Base-by-base conservation (phyloP, 2,329 filamentous ascomycete species). In the Onygenales sp. region DNA sequence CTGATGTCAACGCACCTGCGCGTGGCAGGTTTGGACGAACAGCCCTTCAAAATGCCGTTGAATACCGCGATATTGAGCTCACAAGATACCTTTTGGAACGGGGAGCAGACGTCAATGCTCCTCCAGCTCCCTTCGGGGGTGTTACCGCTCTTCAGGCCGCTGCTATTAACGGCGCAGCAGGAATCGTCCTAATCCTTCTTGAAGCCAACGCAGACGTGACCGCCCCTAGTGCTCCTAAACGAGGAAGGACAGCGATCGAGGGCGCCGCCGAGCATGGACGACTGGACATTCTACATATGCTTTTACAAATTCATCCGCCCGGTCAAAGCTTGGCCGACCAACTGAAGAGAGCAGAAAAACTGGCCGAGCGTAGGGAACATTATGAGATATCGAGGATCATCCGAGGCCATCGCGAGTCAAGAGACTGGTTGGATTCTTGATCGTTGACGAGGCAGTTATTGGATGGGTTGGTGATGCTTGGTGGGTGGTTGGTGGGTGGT, bases 211-310 rank as follows among this genome's bases (percentile, higher is more conserved):
- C 59, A 33, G 50, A 58, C 45, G 43, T 57, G 14, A 54, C 38
- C 38, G 58, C 57, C 9, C 33, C 53, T 7, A 43, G 38, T 33
- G 9, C 58, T 9, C 11, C 43, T 11, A 7, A 45, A 3, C 5
- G 51, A 7, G 66, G 64, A n/a, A 56, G 55, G 44, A 65, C 61
- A 8, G 63, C 66, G n/a, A 46, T 68, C 10, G 54, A 63, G 50
- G 60, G 52, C 11, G 67, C 67, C 13, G 66, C 67, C 1, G 59
- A 59, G 47, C 11, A 61, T 53, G 64, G 62, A 5, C 60, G 59
- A 45, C 31, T 55, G 6, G 52, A 55, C 21, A 56, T 56, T 39
- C 21, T 51, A 14, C 50, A 51, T 33, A 51, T 51, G 38, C 50
- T 51, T 43, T 35, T 51, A 43, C 50, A 51, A n/a, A 11, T 51